These are phyloP conservation scores for Rhizopogon vesiculosus DNA, from an alignment of 768 basidiomycete genomes.

Conservation along the genomic window DNA sequence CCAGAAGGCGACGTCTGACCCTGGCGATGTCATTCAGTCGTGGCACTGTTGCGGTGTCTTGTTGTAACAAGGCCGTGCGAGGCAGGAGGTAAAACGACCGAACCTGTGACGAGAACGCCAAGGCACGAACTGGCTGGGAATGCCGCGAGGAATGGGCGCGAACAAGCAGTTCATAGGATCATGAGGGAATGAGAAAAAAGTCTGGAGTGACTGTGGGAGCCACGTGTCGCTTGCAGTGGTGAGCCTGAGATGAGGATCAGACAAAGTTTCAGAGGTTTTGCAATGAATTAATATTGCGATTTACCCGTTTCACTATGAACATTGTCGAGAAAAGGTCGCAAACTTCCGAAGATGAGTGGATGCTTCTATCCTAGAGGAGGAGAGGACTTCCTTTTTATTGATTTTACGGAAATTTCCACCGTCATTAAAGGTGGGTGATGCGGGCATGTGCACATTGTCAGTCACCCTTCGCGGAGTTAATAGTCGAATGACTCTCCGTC, in stretches of 20 bases:
- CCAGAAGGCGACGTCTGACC: neutral
- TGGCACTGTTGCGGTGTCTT: neutral
- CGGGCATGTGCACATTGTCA: neutral
- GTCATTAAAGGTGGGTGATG: neutral
- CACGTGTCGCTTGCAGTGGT: slow-evolving; percentile 20
- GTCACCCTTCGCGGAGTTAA: slow-evolving; percentile 1
- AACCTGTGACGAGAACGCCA: neutral
- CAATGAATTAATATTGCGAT: too few relatives aligned
- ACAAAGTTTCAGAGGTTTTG: neutral
- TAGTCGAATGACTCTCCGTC: slow-evolving; percentile 5
- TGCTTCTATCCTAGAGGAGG: neutral
- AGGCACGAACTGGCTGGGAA: neutral
- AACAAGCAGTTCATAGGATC: neutral
- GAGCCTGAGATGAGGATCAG: neutral
- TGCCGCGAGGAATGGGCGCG: neutral
- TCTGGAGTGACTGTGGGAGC: slow-evolving; percentile 16
- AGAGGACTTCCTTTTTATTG: slow-evolving; percentile 12
- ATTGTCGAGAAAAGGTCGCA: slow-evolving; percentile 2
- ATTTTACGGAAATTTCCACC: slow-evolving; percentile 3
- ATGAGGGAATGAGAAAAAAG: slow-evolving; percentile 1
- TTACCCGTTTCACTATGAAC: too few relatives aligned
- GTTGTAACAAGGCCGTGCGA: neutral
- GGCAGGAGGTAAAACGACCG: neutral
- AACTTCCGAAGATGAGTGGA: slow-evolving; percentile 13
- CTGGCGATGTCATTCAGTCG: neutral